Base-by-base conservation (phyloP, 768 basidiomycete species). In the Phanerochaete sordida region DNA sequence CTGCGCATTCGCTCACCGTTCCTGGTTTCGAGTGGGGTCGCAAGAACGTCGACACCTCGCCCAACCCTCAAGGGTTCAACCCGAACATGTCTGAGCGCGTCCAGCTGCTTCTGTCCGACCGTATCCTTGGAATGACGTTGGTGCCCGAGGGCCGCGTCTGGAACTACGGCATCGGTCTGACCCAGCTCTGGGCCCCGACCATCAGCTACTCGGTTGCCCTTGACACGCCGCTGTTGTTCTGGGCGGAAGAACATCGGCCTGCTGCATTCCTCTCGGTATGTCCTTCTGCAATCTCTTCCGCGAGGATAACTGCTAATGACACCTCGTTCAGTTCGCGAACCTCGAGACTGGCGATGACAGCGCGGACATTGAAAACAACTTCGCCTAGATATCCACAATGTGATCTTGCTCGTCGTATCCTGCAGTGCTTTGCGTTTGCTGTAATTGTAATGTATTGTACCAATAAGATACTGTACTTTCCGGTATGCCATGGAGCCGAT, bases 21-120 rank as follows among this genome's bases (percentile, higher is more conserved):
- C 85, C 90, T 61, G 97, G 96, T 16, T 98, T 98, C 71, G 97
- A 99, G 69, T 98, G 95, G 95, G 96, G 95, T 44, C 80, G 96
- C 66, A 98, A 97, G 79, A 96, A 95, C 66, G 76, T 81, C 65
- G 94, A 95, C 68, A 91, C 84, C 45, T 90, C 92, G 37, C 81
- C 84, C 37, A 93, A 92, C 70, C 93, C 93, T 61, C 78, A 87
- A 77, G 94, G 96, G 44, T 99, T 96, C 79, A 98, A 96, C 74
- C 93, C 95, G n/a, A 92, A 91, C 65, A 98, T 98, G 96, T 96
- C 94, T 1, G 95, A 96, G 72, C 87, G 94, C 24, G 94, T 97
- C 24, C 91, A 93, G 73, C 80, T 98, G 31, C 79, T 98, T 59
- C 78, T 98, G 24, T 98, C 95, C 19, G 97, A 99, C 70, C 90